Conservation (phyloP, 1,284 basidiomycete genomes). For the Grifola frondosa region DNA sequence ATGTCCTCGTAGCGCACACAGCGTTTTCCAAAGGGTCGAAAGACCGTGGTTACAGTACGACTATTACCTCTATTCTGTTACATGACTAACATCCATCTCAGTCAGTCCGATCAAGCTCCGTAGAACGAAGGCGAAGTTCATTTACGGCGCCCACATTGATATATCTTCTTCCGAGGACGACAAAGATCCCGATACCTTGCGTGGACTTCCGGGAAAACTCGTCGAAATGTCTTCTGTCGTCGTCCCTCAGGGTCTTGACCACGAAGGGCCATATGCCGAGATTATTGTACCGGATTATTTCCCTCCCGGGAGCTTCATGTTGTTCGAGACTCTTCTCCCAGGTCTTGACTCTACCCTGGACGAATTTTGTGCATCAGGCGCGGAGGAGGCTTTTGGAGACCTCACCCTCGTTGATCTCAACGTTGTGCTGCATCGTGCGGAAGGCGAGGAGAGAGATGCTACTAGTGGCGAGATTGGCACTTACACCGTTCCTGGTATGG, state of each 20-base stretch:
- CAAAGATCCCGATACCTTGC: conserved; percentile 57
- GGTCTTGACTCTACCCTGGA: conserved; percentile 69
- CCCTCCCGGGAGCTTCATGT: conserved; percentile 88
- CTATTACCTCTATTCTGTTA: conserved; percentile 14
- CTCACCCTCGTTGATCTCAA: conserved; percentile 90
- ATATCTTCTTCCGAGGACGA: conserved; percentile 62
- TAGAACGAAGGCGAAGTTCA: conserved; percentile 75
- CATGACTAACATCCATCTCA: conserved; percentile 30
- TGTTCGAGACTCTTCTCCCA: conserved; percentile 84
- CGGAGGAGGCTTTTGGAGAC: conserved; percentile 68
- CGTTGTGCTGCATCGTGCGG: conserved; percentile 77
- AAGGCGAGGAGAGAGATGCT: conserved; percentile 88
- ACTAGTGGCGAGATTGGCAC: conserved; percentile 71
- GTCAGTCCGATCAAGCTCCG: conserved; percentile 83
- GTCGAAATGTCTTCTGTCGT: conserved; percentile 58
- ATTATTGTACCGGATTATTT: conserved; percentile 83
- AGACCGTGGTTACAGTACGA: conserved; percentile 74
- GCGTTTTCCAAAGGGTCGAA: conserved; percentile 81
- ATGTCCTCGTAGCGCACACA: conserved; percentile 86
- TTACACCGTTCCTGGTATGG: conserved; percentile 77
- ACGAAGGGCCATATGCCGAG: conserved; percentile 72
- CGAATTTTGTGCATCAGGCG: conserved; percentile 64
- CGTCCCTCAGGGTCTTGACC: conserved; percentile 57
- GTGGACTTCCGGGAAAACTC: conserved; percentile 74
- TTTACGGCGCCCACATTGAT: conserved; percentile 76